Evolutionary conservation across 371 early-diverging fungal species (phyloP), one percentile per base, ranked within the genome.

Genomic region (Modicella reniformis): DNA sequence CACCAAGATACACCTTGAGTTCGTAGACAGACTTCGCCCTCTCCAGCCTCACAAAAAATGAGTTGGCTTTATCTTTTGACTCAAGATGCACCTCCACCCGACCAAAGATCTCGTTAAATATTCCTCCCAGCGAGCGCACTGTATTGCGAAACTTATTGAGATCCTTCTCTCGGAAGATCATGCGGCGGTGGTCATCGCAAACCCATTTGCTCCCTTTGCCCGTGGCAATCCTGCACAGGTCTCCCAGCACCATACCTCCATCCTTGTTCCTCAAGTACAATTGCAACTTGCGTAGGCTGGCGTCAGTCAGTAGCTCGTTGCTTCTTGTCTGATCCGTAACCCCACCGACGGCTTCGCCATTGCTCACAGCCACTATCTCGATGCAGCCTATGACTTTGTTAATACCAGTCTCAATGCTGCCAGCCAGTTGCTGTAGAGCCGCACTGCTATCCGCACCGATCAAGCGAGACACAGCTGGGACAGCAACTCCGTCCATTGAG

Each of bases 141-240:
- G 37, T 37, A 37, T 37, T 37, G 37, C 12, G 37, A 37, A 37
- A 37, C 5, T 5, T 12, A 8, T 37, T 12, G 8, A 12, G 8
- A 8, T 5, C 5, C 37, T 37, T 37, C 37, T 37, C 37, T 8
- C 28, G 12, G 12, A 8, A 37, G 37, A 37, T 37, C 37, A 54
- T 57, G 26, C 50, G 60, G 23, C 59, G 65, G 41, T 71, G 71
- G 19, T 71, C 71, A 5, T 17, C 21, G 32, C 71, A 71, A 13
- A 71, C 71, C 71, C 71, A 71, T 26, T 63, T 64, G 29, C 64
- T 50, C 13, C 60, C 59, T 2, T 70, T 52, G 3, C 21, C 29
- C 2, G 48, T 41, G 32, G 32, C 23, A 32, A 64, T 63, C 25
- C 71, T 25, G 30, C 64, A 55, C 1, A 70, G 60, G 32, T 70